Percentiles rank a stretch among this genome's conserved stretches.
Evolutionary conservation across 768 basidiomycete species (phyloP).

Genomic region (Exidia glandulosa): DNA sequence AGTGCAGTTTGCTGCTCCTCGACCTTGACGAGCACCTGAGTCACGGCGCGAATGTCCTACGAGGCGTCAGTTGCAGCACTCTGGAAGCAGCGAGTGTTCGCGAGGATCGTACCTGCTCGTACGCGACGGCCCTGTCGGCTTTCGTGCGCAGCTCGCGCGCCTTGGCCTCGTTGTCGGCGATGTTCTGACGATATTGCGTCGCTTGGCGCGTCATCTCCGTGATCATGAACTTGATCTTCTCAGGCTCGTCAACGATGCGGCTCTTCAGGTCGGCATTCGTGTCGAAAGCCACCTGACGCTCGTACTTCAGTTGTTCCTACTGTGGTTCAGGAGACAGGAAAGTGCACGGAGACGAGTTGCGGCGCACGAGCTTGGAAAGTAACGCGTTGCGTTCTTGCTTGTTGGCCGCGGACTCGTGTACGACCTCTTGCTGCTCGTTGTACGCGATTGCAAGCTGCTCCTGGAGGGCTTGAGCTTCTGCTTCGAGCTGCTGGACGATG

Average conservation of each 20-base stretch:
- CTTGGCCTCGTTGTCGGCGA: conserved; percentile 59
- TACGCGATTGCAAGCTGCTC: background rate
- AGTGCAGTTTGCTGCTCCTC: conserved; percentile 55
- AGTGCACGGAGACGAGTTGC: background rate
- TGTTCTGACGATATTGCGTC: conserved; percentile 57
- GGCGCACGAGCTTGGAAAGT: conserved; percentile 33
- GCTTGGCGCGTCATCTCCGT: conserved; percentile 58
- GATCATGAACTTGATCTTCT: conserved; percentile 77
- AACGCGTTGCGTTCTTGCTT: conserved; percentile 54
- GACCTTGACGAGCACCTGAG: conserved; percentile 67
- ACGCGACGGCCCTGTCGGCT: conserved; percentile 53
- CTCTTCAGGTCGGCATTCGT: conserved; percentile 51
- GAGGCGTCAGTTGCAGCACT: conserved; percentile 1
- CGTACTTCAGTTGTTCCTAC: conserved; percentile 51
- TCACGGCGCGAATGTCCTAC: conserved; percentile 60
- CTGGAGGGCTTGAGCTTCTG: conserved; percentile 36
- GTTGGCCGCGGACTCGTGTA: conserved; percentile 56
- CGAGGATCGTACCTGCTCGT: conserved; percentile 53
- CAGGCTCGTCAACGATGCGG: conserved; percentile 85
- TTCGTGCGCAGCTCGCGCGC: conserved; percentile 68
- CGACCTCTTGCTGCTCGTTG: conserved; percentile 25
- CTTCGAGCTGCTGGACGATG: conserved; percentile 40
- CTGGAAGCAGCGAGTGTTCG: conserved; percentile 3
- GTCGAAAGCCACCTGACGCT: conserved; percentile 48
- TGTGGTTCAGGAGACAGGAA: background rate